Evolutionary conservation across 2,329 filamentous ascomycete genomes (phyloP), one percentile per base, ranked within the genome.

Genomic region (Curvularia spicifera): DNA sequence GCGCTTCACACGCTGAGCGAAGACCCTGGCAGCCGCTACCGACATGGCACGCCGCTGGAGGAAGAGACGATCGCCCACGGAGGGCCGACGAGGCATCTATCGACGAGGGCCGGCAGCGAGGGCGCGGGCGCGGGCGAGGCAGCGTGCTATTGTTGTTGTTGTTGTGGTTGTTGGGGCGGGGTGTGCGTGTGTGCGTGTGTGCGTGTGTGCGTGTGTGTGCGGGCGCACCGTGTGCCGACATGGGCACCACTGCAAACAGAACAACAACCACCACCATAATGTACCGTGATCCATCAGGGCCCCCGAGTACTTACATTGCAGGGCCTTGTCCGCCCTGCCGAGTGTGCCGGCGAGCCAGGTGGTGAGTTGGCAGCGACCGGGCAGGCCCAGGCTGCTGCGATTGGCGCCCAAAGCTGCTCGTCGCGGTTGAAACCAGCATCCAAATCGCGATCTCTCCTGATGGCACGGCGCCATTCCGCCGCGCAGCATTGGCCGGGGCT

Each of bases 391-490:
- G 40, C 29, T 56, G 45, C 28, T 51, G 56, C 53, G 24, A 56
- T 62, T 56, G 59, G 59, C 53, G 56, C 61, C 61, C 52, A 40
- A 60, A 28, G 50, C 20, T 48, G 48, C 55, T 42, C 39, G 42
- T 39, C 39, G 48, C 31, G 35, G 44, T 52, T 55, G 39, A 55
- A 49, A 50, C 39, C 39, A 44, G 6, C 8, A 42, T 51, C 54
- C 46, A 43, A 57, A 63, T 63, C 60, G 51, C 56, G 61, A 64
- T 62, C 56, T 59, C 51, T 49, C 45, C 40, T 49, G 39, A 24
- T 47, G 18, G 37, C 53, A 59, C 63, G 60, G 61, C 63, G 40
- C 26, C 40, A 54, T 42, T 59, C 58, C 63, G 63, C 45, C 45
- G 49, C 40, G 24, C 49, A 50, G 53, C 57, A 65, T 53, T 65